phyloP scores from a whole-genome alignment of 2,329 filamentous ascomycete species.

The Calonectria leucothoes region DNA sequence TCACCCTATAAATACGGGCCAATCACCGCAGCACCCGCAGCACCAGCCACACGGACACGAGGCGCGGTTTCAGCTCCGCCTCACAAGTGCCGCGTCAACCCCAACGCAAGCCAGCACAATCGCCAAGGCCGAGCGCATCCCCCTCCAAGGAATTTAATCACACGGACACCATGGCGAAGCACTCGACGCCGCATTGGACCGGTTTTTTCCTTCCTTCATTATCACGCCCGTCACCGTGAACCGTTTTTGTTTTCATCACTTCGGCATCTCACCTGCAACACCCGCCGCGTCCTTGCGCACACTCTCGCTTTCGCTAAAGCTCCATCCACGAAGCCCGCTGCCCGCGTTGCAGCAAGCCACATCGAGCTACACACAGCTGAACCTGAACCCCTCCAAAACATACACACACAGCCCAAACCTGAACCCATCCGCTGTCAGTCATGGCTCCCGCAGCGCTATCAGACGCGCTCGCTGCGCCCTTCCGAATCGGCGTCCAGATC shows the following conservation, averaged over 20 bases:
- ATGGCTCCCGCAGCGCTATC: slow-evolving; percentile 37
- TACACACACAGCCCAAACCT: neutral
- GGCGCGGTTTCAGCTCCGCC: slow-evolving; percentile 45
- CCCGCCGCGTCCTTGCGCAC: neutral
- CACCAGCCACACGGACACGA: slow-evolving; percentile 40
- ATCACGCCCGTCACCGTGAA: slow-evolving; percentile 4
- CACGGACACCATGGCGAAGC: slow-evolving; percentile 39
- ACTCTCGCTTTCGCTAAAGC: neutral
- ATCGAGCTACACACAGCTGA: neutral
- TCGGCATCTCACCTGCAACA: neutral
- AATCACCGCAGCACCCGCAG: slow-evolving; percentile 8
- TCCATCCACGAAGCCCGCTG: neutral
- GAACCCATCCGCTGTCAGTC: too few relatives aligned
- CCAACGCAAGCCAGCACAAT: slow-evolving; percentile 11
- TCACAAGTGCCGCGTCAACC: slow-evolving; percentile 44
- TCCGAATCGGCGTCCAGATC: slow-evolving; percentile 27
- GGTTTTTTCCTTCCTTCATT: slow-evolving; percentile 22
- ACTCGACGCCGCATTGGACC: slow-evolving; percentile 3
- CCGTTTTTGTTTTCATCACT: neutral
- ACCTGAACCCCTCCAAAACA: neutral
- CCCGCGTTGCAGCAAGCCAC: neutral
- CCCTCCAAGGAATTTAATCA: slow-evolving; percentile 32
- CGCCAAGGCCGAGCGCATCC: slow-evolving; percentile 21
- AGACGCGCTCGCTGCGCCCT: slow-evolving; percentile 27
- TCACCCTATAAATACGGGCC: slow-evolving; percentile 40